Base-by-base conservation (phyloP, 805 yeast genomes). In the Starmerella kuoi region DNA sequence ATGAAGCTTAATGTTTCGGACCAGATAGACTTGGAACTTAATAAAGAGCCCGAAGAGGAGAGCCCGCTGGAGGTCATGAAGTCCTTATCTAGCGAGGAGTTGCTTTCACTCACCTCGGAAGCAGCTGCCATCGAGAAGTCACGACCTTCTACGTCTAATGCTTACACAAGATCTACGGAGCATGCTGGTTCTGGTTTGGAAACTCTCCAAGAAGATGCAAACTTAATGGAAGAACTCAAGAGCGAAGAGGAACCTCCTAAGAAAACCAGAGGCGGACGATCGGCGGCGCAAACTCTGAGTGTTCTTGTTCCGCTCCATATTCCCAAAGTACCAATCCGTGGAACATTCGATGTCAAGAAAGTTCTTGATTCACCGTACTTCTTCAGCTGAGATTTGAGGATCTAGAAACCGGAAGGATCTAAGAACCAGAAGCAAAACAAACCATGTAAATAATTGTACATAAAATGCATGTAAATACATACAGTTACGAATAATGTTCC, bases 321-420 rank as follows among this genome's bases (percentile, higher is more conserved):
- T 48, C 93, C 94, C 0, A 69, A 66, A 0, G 72, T 84, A 32
- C 95, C 95, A 12, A 64, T 70, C 38, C 78, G 73, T 59, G 98
- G 96, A 38, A 77, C 76, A 15, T 83, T 88, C 53, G 93, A 88
- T 55, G 93, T 88, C 28, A 62, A 65, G 31, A 72, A 71, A 44
- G 79, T 87, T 33, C 70, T 71, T 55, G 73, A 77, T 38, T 83
- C 95, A 48, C 69, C 70, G 25, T 88, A 88, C 61, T 88, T 88
- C 70, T 88, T 88, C 57, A 64, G 68, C 4, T 63, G 23, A 35
- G 31, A 14, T 5, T n/a, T n/a, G n/a, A n/a, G n/a, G n/a, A n/a
- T n/a, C 12, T 5, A 4, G 18, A 12, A 21, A 15, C 7, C 4
- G 20, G 14, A 14, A 12, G 12, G 4, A 9, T 9, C 17, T 25